Evolutionary conservation across 768 basidiomycete genomes (phyloP), one percentile per base, ranked within the genome.

Genomic region (Mycena galopus): DNA sequence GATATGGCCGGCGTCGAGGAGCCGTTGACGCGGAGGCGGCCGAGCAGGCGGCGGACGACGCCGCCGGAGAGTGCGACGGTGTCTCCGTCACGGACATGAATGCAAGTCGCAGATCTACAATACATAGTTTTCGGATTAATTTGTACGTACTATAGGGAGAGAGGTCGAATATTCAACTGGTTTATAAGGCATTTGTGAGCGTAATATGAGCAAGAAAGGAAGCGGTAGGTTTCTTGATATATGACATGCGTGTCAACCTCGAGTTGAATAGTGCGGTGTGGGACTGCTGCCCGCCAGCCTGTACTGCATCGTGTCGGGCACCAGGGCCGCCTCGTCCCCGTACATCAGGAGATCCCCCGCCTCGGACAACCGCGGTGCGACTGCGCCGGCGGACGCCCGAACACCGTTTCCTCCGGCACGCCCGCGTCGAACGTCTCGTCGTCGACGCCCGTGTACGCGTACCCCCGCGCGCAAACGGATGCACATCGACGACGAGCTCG

Each of bases 261-360:
- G 65, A 23, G 63, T 61, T 2, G 63, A 30, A 42, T 60, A 73
- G 64, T 68, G 67, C 21, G 74, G 71, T 6, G 74, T 75, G 37
- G 74, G 74, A 56, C 74, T 75, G 37, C 67, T 70, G 25, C 29
- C 68, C 37, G 30, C 67, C 64, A 75, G 27, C 42, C 71, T 67
- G 32, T 42, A 75, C 71, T 75, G 67, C 59, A 65, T 60, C 53
- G 74, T 75, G 53, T 75, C 74, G 27, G 71, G 89, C 70, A 84
- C 84, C 57, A 76, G 88, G 17, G 92, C 88, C 82, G 89, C 87
- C 25, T 89, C 89, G 19, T 90, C 89, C 0, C 87, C 89, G 8
- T 88, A 93, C 70, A 85, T 94, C 75, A 93, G 91, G 16, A 92
- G 55, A 42, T 75, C 92, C 4, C 93, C 93, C 0, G 88, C 91